A percentile compares a stretch with the other conserved stretches of the same genome.
Conservation (phyloP, 257 asterid genomes). For the Asclepias syriaca region DNA sequence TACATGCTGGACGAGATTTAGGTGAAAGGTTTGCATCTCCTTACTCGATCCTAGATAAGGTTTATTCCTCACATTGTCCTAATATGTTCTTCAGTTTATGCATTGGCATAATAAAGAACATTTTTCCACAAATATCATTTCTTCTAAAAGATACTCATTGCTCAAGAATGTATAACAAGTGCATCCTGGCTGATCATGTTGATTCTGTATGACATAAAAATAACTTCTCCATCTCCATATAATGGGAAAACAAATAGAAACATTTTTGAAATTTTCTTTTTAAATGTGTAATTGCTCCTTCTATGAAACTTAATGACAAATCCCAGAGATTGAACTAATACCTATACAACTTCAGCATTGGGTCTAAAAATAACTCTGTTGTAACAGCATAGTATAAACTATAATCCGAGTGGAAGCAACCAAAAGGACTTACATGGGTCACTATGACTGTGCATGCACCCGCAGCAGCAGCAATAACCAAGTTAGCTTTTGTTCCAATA, state of each 20-base stretch:
- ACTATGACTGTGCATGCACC: slow-evolving; percentile 74
- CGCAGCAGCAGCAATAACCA: slow-evolving; percentile 85
- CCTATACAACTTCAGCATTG: background rate
- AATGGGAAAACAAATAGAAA: background rate
- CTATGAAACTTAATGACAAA: background rate
- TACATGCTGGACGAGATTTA: background rate
- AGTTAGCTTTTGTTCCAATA: slow-evolving; percentile 79
- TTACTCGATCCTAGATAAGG: background rate
- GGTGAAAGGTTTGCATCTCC: background rate
- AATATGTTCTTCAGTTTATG: background rate
- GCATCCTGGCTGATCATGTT: background rate
- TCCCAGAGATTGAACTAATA: background rate
- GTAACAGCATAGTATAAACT: background rate
- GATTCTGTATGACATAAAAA: background rate
- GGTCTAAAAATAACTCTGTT: background rate
- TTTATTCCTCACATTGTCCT: background rate
- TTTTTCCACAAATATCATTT: background rate
- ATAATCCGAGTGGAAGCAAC: background rate
- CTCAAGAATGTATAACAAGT: background rate
- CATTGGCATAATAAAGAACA: background rate
- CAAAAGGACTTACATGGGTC: slow-evolving; percentile 51
- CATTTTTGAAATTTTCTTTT: too few relatives aligned
- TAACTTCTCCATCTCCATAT: background rate
- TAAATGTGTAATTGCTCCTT: too few relatives aligned
- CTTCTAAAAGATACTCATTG: background rate